phyloP scores from a whole-genome alignment of 805 yeast genomes.

The Wickerhamiella siamensis region DNA sequence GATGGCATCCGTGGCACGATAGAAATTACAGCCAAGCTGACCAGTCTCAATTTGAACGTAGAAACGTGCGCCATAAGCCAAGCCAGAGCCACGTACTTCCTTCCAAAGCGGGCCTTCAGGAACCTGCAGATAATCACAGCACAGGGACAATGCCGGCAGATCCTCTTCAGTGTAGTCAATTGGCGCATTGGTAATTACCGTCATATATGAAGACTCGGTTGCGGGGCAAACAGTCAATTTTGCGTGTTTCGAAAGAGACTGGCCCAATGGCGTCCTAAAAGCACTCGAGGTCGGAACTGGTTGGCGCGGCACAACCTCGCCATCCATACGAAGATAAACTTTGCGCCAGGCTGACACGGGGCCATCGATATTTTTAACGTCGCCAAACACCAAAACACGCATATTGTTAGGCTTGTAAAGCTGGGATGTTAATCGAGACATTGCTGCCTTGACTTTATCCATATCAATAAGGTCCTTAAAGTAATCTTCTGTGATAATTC shows the following conservation, averaged over 20 bases:
- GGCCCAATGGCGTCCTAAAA: slow-evolving; percentile 44
- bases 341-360: slow-evolving; percentile 50
- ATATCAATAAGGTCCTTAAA: slow-evolving; percentile 36
- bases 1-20: slow-evolving; percentile 72
- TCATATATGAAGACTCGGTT: slow-evolving; percentile 64
- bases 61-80: slow-evolving; percentile 77
- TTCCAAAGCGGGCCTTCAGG: slow-evolving; percentile 97
- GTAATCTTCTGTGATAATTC: slow-evolving; percentile 45
- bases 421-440: slow-evolving; percentile 37
- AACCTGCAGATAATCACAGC: slow-evolving; percentile 62
- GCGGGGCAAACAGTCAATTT: slow-evolving; percentile 62
- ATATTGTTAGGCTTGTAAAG: slow-evolving; percentile 46
- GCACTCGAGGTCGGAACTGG: slow-evolving; percentile 31
- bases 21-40: slow-evolving; percentile 47
- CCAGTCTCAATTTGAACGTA: slow-evolving; percentile 50
- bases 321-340: slow-evolving; percentile 3
- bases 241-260: slow-evolving; percentile 38
- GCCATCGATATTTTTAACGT: slow-evolving; percentile 33
- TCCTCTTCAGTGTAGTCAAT: slow-evolving; percentile 42
- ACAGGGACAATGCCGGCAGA: slow-evolving; percentile 53
- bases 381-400: slow-evolving; percentile 60
- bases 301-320: slow-evolving; percentile 16
- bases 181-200: slow-evolving; percentile 46
- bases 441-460: slow-evolving; percentile 32
- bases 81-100: slow-evolving; percentile 86